Evolutionary conservation across 106 monocot species (phyloP), one percentile per base, ranked within the genome.

Genomic region (Alisma plantagoaquatica): DNA sequence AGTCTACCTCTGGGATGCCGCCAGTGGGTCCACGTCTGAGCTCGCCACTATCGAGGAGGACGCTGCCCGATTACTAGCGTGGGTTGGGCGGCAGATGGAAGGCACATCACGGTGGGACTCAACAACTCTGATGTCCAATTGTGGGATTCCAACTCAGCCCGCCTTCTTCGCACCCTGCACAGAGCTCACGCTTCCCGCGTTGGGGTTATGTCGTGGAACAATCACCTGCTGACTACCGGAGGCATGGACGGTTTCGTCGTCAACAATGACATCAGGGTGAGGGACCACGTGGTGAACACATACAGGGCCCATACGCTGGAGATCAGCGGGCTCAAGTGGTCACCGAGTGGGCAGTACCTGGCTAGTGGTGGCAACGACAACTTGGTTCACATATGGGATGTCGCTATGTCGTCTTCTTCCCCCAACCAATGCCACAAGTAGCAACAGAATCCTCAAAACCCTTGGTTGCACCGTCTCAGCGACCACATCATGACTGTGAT

Each of bases 341-440:
- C 60, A 29, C 30, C 46, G 16, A 28, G 29, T 21, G 60, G 60
- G 2, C 60, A 46, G 28, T 31, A 45, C 27, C 46, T 60, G 46
- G 60, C 60, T 7, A 60, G 46, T 43, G 60, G 60, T 17, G 59
- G 43, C 4, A 44, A 44, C 24, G 60, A 46, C 29, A 60, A 60
- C 23, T 30, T 43, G 19, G 46, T 60, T 42, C 43, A 43, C 54
- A 65, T 65, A 43, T 65, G 65, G 65, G 65, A 65, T 46, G 3
- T 56, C 22, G 23, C 56, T 31, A 56, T 56, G 56, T 17, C 56
- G 0, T 56, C 56, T 14, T 56, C 56, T n/a, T 49, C 38, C 20
- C 7, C 29, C n/a, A 2, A 60, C 11, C 9, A n/a, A n/a, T n/a
- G n/a, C n/a, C n/a, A n/a, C n/a, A n/a, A n/a, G n/a, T n/a, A n/a